These are phyloP conservation scores for Domatiomyces catenatus DNA, from an alignment of 2,329 filamentous ascomycete species.

Conservation along the genomic window DNA sequence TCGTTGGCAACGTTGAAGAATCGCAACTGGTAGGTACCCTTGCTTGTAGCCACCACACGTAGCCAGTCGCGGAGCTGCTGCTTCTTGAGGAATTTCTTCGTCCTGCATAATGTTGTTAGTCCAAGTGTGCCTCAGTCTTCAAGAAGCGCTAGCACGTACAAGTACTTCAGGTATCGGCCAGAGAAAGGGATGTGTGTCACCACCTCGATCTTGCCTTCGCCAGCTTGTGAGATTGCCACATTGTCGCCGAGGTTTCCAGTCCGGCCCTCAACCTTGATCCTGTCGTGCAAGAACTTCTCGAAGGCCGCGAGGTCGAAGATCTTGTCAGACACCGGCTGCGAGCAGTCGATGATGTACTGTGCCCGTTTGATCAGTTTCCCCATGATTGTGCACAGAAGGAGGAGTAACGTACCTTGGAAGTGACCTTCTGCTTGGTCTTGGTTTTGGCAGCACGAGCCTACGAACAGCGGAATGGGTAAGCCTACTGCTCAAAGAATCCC, in stretches of 20 bases:
- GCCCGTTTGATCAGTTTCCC: background rate
- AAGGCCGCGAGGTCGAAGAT: slow-evolving; percentile 99
- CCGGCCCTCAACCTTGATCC: slow-evolving; percentile 98
- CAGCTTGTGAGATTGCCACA: slow-evolving; percentile 76
- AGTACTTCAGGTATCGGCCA: slow-evolving; percentile 98
- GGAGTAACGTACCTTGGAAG: slow-evolving; percentile 29
- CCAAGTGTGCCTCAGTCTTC: background rate
- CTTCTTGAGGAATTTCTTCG: slow-evolving; percentile 99
- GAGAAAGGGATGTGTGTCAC: slow-evolving; percentile 96
- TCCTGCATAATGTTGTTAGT: slow-evolving; percentile 38
- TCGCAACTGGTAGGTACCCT: slow-evolving; percentile 98
- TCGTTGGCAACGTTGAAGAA: slow-evolving; percentile 99
- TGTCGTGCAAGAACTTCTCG: slow-evolving; percentile 99
- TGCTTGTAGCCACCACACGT: slow-evolving; percentile 92
- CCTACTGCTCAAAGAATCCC: slow-evolving; percentile 55
- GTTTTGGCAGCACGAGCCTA: slow-evolving; percentile 32
- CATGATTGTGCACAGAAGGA: background rate
- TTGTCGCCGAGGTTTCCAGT: slow-evolving; percentile 94
- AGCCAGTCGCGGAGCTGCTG: slow-evolving; percentile 99
- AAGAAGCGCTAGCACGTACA: slow-evolving; percentile 45
- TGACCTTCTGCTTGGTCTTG: slow-evolving; percentile 27
- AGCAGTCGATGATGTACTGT: slow-evolving; percentile 98
- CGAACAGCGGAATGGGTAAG: slow-evolving; percentile 52
- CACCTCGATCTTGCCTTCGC: slow-evolving; percentile 96
- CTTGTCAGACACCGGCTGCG: slow-evolving; percentile 96